Evolutionary conservation across 1,139 yeast species (phyloP), one percentile per base, ranked within the genome.

Genomic region (Blastobotrys proliferans): DNA sequence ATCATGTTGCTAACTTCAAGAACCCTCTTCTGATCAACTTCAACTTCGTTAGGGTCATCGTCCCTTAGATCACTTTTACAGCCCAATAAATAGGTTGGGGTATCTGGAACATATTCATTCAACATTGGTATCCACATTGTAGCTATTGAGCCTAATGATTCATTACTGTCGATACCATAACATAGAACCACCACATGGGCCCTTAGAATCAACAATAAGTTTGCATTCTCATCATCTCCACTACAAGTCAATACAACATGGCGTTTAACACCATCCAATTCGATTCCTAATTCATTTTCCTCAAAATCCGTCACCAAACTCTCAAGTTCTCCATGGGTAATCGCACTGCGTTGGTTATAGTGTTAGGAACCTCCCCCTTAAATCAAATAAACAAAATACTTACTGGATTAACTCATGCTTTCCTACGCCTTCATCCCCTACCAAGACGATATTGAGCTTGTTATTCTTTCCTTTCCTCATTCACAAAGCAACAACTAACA

Each of bases 341-440:
- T 24, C 21, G 42, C 42, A 20, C 37, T 33, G 14, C 13, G 24
- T n/a, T n/a, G n/a, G n/a, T n/a, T n/a, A n/a, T 11, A 13, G 6
- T 21, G 37, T 33, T 33, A 33, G 37, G 13, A 32, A 20, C 6
- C 22, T n/a, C n/a, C n/a, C n/a, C 14, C 6, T 9, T 31, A 3
- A 24, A 31, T 9, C 10, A 22, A 8, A 18, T 6, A 4, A 17
- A 13, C 9, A 11, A 21, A 20, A 30, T 17, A 13, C 37, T 11
- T 33, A 33, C 37, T 38, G 42, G 8, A 38, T 32, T 26, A 38
- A 18, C 25, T 38, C 42, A 22, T 38, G 42, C 19, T 38, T 38
- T 4, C 42, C 42, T 5, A 24, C 42, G 10, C 32, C 42, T 38
- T 38, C 37, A 11, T 38, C 42, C 14, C 42, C 42, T 11, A 38